A percentile compares a stretch with the other conserved stretches of the same genome.
Evolutionary conservation across 306 rosid genomes (phyloP).

Genomic region (Corylus heterophylla): DNA sequence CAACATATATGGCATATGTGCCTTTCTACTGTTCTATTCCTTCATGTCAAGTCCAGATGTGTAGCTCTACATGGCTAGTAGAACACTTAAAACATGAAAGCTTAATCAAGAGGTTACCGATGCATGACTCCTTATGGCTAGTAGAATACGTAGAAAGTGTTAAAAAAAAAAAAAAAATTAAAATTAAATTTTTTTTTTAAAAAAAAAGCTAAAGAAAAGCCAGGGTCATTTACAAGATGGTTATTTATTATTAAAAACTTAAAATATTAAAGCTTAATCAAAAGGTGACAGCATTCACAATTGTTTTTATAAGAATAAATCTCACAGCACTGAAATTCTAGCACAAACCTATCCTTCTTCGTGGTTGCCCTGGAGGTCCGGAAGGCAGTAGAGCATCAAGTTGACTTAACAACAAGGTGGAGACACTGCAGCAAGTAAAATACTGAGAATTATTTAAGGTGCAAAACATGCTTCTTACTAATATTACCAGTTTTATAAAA

Average conservation of each 20-base stretch:
- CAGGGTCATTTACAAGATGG: not conserved
- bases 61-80: not conserved
- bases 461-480: not conserved
- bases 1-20: not conserved
- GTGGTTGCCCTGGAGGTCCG: slow-evolving; percentile 76
- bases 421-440: slow-evolving; percentile 60
- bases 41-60: not conserved
- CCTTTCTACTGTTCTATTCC: not conserved
- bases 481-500: not conserved
- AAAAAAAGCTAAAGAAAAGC: not conserved
- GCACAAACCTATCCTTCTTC: slow-evolving; percentile 81
- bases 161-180: too few relatives aligned
- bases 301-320: slow-evolving; percentile 17
- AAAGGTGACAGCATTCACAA: slow-evolving; percentile 2
- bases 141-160: not conserved
- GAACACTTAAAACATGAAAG: not conserved
- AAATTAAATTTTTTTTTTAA: too few relatives aligned
- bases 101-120: not conserved
- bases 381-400: slow-evolving; percentile 76
- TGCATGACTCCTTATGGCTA: not conserved
- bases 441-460: slow-evolving; percentile 21
- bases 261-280: not conserved
- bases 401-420: slow-evolving; percentile 52
- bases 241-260: not conserved
- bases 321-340: slow-evolving; percentile 8